Conservation (phyloP, 768 basidiomycete species). For the Cyathus striatus region DNA sequence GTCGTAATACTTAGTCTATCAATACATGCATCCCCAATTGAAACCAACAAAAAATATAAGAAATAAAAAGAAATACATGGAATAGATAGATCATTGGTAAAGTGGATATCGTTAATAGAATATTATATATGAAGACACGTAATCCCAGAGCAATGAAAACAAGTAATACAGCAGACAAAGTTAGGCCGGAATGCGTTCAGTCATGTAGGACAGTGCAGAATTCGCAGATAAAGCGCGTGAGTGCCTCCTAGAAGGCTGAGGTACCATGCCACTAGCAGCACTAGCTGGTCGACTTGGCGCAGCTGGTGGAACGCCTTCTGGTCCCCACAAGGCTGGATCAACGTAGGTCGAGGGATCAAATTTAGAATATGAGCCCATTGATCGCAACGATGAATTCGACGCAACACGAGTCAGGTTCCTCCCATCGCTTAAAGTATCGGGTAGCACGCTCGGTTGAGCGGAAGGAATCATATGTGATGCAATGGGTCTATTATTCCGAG, state of each 20-base stretch:
- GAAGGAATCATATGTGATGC: too few species aligned
- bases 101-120: too few species aligned
- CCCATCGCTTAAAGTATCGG: too few species aligned
- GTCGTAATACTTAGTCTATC: too few species aligned
- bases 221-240: conserved; percentile 8
- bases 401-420: conserved; percentile 10
- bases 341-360: conserved; percentile 23
- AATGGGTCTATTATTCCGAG: background rate
- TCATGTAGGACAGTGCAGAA: conserved; percentile 11
- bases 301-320: conserved; percentile 6
- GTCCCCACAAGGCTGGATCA: conserved; percentile 25
- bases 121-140: too few species aligned
- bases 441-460: too few species aligned
- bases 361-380: conserved; percentile 18
- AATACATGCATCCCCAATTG: too few species aligned
- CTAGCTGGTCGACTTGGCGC: background rate
- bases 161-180: background rate
- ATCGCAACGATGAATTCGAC: conserved; percentile 25
- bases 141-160: too few species aligned
- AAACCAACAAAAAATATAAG: too few species aligned
- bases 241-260: background rate
- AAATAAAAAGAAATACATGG: too few species aligned
- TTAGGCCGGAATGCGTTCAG: background rate
- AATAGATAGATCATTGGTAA: too few species aligned
- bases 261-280: background rate